Conservation (phyloP, 2,329 filamentous ascomycete genomes). For the Pyrenophora graminea region DNA sequence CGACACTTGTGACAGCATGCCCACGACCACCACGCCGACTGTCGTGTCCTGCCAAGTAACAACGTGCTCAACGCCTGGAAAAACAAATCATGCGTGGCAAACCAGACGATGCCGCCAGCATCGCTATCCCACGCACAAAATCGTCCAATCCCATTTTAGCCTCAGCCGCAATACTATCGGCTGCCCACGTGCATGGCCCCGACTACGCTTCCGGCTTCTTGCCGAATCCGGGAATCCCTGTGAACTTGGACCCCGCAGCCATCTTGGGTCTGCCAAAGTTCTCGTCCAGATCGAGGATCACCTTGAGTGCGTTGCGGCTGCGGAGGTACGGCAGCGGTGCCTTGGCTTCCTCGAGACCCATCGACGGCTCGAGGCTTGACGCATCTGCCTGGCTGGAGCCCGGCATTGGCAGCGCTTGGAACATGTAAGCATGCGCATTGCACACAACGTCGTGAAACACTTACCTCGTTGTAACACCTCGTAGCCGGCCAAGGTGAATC, state of each 20-base stretch:
- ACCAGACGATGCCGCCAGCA: slow-evolving; percentile 27
- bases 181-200: slow-evolving; percentile 8
- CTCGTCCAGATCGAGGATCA: slow-evolving; percentile 91
- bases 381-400: slow-evolving; percentile 61
- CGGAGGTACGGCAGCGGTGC: slow-evolving; percentile 68
- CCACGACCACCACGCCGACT: slow-evolving; percentile 22
- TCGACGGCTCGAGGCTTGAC: slow-evolving; percentile 61
- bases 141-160: slow-evolving; percentile 40
- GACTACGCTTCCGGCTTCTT: slow-evolving; percentile 35
- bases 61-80: slow-evolving; percentile 26
- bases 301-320: slow-evolving; percentile 90
- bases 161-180: slow-evolving; percentile 18
- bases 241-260: slow-evolving; percentile 46
- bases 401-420: slow-evolving; percentile 70
- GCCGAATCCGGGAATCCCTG: slow-evolving; percentile 45
- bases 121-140: slow-evolving; percentile 24
- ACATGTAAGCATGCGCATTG: neutral
- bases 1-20: neutral
- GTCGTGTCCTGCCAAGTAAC: slow-evolving; percentile 14
- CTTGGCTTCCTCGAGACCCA: slow-evolving; percentile 66
- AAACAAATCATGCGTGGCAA: slow-evolving; percentile 35
- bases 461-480: slow-evolving; percentile 76
- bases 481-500: slow-evolving; percentile 94
- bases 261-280: slow-evolving; percentile 81
- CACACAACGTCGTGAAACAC: slow-evolving; percentile 2